Conservation (phyloP, 768 basidiomycete genomes). For the Boletus insuetus region DNA sequence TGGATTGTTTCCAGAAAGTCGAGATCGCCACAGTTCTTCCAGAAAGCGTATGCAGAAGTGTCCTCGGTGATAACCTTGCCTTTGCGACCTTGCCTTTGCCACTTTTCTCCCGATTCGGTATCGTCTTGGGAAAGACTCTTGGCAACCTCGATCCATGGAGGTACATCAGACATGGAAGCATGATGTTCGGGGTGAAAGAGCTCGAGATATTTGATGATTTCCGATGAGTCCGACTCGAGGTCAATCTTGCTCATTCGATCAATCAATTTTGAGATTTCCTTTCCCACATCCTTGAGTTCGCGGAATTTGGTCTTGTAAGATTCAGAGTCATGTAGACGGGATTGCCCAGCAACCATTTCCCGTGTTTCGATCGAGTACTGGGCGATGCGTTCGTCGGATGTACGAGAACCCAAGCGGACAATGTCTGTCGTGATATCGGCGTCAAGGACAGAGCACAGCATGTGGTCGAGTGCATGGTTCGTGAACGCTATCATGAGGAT, state of each 20-base stretch:
- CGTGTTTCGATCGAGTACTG: conserved; percentile 59
- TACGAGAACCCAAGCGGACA: conserved; percentile 67
- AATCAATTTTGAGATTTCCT: conserved; percentile 48
- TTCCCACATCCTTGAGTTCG: conserved; percentile 44
- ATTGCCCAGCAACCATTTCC: conserved; percentile 43
- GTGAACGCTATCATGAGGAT: conserved; percentile 66
- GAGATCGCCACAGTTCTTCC: conserved; percentile 48
- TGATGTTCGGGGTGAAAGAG: conserved; percentile 49
- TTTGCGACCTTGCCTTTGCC: conserved; percentile 34
- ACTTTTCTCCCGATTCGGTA: conserved; percentile 23
- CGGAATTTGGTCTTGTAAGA: conserved; percentile 29
- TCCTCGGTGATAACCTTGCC: conserved; percentile 23
- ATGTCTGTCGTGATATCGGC: conserved; percentile 59
- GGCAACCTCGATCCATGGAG: conserved; percentile 43
- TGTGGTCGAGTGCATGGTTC: conserved; percentile 77
- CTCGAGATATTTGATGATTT: conserved; percentile 42
- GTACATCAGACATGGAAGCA: conserved; percentile 41
- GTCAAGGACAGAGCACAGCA: conserved; percentile 64
- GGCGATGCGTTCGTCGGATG: conserved; percentile 57
- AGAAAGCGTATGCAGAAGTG: conserved; percentile 46
- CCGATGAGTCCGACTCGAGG: conserved; percentile 33
- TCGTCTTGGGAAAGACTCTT: conserved; percentile 18
- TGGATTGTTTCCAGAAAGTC: conserved; percentile 38
- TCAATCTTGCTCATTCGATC: conserved; percentile 34
- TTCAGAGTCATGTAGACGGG: conserved; percentile 38